These are phyloP conservation scores for Verticillium zaregamsianum DNA, from an alignment of 2,329 filamentous ascomycete genomes.

Conservation along the genomic window DNA sequence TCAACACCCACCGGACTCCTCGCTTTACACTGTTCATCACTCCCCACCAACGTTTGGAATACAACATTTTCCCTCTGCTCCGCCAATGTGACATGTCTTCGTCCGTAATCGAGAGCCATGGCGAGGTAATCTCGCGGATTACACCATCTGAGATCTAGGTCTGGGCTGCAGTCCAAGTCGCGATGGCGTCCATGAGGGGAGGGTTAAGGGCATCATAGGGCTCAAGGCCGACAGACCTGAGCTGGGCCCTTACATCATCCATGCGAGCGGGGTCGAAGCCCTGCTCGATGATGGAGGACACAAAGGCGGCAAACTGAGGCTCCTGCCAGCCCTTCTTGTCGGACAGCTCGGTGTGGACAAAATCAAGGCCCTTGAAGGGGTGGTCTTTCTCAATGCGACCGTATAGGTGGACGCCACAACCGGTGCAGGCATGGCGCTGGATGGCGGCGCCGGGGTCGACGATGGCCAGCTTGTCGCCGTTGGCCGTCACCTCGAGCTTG, in stretches of 20 bases:
- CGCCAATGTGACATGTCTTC: background rate
- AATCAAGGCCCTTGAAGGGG: constrained; percentile 65
- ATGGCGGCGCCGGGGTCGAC: constrained; percentile 54
- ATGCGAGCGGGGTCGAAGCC: constrained; percentile 54
- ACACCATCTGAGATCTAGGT: background rate
- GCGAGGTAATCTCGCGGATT: background rate
- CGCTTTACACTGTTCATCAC: background rate
- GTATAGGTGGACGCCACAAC: constrained; percentile 59
- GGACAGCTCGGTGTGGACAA: constrained; percentile 61
- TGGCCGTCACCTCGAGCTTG: constrained; percentile 52
- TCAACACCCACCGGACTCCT: background rate
- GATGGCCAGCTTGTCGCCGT: constrained; percentile 52
- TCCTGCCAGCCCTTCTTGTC: constrained; percentile 64
- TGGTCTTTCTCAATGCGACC: constrained; percentile 63
- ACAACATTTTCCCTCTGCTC: background rate
- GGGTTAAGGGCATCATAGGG: constrained; percentile 61
- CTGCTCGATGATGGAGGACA: constrained; percentile 65
- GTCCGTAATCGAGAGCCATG: background rate
- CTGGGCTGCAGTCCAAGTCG: constrained; percentile 43
- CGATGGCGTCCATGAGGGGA: constrained; percentile 58
- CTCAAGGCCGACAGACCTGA: constrained; percentile 52
- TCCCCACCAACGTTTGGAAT: background rate
- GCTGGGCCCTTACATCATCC: constrained; percentile 47
- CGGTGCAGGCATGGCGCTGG: constrained; percentile 55
- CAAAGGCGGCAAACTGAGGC: constrained; percentile 66